A percentile compares a stretch with the other conserved stretches of the same genome.
These are phyloP conservation scores for Crucibulum laeve DNA, from an alignment of 768 basidiomycete genomes.

Conservation along the genomic window DNA sequence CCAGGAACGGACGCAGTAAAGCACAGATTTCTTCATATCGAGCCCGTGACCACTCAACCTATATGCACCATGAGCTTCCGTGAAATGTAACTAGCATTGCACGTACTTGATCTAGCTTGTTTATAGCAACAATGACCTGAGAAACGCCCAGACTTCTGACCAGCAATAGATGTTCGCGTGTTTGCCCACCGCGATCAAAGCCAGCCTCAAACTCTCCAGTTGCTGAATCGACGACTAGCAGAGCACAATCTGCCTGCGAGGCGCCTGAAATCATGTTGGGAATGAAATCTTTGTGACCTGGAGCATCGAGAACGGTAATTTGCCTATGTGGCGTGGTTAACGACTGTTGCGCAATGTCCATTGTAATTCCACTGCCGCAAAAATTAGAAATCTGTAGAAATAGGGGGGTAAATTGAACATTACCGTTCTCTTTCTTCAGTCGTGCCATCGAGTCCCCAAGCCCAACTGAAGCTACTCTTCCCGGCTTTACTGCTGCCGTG, in stretches of 20 bases:
- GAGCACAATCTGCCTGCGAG: slow-evolving; percentile 91
- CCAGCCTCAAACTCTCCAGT: slow-evolving; percentile 95
- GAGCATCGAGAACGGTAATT: slow-evolving; percentile 94
- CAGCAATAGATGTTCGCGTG: slow-evolving; percentile 88
- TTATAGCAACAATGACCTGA: slow-evolving; percentile 88
- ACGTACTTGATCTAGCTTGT: slow-evolving; percentile 87
- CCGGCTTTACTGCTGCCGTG: slow-evolving; percentile 85
- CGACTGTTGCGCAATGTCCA: slow-evolving; percentile 90
- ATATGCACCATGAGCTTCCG: not conserved
- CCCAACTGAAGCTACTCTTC: slow-evolving; percentile 96
- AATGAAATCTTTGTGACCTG: slow-evolving; percentile 96
- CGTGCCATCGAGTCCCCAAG: slow-evolving; percentile 95
- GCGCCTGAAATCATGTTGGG: slow-evolving; percentile 99
- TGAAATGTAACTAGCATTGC: slow-evolving; percentile 1
- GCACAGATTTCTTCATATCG: slow-evolving; percentile 85
- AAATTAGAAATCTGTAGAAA: slow-evolving; percentile 3
- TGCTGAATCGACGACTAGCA: slow-evolving; percentile 88
- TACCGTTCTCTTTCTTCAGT: slow-evolving; percentile 91
- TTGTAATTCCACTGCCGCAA: slow-evolving; percentile 82
- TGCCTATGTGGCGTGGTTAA: slow-evolving; percentile 68
- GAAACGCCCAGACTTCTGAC: slow-evolving; percentile 90
- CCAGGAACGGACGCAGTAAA: slow-evolving; percentile 72
- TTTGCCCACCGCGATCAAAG: slow-evolving; percentile 92
- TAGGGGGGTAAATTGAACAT: slow-evolving; percentile 11
- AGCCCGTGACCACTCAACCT: slow-evolving; percentile 85